Evolutionary conservation across 2,329 filamentous ascomycete species (phyloP), one percentile per base, ranked within the genome.

Genomic region (Neofusicoccum laricinum): DNA sequence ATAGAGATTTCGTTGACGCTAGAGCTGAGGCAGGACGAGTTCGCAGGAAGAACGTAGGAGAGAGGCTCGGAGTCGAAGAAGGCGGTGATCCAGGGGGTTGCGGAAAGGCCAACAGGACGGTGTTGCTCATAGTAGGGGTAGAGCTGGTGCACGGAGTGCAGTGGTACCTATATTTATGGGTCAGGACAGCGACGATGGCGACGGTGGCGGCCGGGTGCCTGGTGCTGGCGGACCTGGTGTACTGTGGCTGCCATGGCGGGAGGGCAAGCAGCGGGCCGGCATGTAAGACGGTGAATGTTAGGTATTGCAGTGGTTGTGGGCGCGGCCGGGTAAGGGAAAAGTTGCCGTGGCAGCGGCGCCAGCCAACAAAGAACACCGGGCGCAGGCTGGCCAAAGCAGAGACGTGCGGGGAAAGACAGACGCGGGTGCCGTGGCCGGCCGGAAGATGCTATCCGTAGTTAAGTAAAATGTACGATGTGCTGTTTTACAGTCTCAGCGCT

Each of bases 151-250:
- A 57, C 55, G 40, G 55, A 46, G 25, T 25, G 25, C 41, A 19
- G 55, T 59, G 55, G n/a, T 59, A 40, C 55, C 55, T 59, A 46
- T 34, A 34, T 59, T 46, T 46, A 59, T 59, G 55, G 55, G 55
- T 59, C 55, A 59, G 53, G 38, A 14, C 19, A 21, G 36, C n/a
- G 36, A 43, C 25, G 11, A 21, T n/a, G 45, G 55, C 30, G 25
- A 21, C 21, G 14, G 25, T 59, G 41, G 55, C 41, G 55, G n/a
- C 15, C 40, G 30, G 41, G 21, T 36, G 55, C 40, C 55, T 59
- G 41, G 53, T 32, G 53, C 21, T 4, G n/a, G 55, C 40, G 41
- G 55, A 59, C 55, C 55, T 59, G 40, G 11, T 25, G 11, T 59
- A 34, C 2, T 17, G 41, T 36, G 8, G 55, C 40, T n/a, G 40